Conservation (phyloP, 192 early-diverging fungal species). For the Coemansia guatemalensis region DNA sequence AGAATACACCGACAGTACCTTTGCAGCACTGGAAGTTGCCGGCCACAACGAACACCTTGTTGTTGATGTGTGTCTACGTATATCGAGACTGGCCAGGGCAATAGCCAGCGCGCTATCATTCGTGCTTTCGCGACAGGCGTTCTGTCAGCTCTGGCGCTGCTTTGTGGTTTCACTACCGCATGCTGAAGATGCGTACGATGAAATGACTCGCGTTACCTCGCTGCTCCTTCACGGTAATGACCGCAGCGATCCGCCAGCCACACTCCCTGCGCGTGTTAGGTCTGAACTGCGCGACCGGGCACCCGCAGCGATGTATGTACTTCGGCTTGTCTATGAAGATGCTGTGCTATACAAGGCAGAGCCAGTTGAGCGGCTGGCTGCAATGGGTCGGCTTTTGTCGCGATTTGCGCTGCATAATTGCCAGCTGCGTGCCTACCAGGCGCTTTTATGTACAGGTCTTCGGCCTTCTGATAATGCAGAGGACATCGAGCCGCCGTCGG, state of each 20-base stretch:
- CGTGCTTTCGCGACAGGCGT: conserved; percentile 24
- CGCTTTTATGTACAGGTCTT: conserved; percentile 10
- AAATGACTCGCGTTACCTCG: conserved; percentile 20
- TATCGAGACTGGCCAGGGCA: conserved; percentile 20
- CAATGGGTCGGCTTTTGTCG: conserved; percentile 20
- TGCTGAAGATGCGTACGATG: conserved; percentile 1
- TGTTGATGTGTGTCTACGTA: conserved; percentile 8
- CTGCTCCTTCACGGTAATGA: conserved; percentile 28
- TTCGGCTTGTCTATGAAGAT: conserved; percentile 43
- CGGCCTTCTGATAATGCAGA: neutral
- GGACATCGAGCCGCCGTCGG: neutral
- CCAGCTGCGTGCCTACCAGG: conserved; percentile 6
- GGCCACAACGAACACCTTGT: neutral
- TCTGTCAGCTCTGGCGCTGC: conserved; percentile 18
- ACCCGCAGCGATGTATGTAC: conserved; percentile 32
- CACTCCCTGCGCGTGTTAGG: conserved; percentile 16
- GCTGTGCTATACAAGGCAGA: conserved; percentile 24
- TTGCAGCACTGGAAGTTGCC: conserved; percentile 2
- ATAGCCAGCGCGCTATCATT: conserved; percentile 25
- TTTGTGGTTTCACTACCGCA: conserved; percentile 14
- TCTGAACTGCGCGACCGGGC: conserved; percentile 33
- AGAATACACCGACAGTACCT: conserved; percentile 6
- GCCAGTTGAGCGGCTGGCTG: conserved; percentile 10
- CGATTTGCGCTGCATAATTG: conserved; percentile 17
- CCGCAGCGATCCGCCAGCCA: conserved; percentile 1